Evolutionary conservation across 2,329 filamentous ascomycete species (phyloP), one percentile per base, ranked within the genome.

Genomic region (Aspergillus sp.): DNA sequence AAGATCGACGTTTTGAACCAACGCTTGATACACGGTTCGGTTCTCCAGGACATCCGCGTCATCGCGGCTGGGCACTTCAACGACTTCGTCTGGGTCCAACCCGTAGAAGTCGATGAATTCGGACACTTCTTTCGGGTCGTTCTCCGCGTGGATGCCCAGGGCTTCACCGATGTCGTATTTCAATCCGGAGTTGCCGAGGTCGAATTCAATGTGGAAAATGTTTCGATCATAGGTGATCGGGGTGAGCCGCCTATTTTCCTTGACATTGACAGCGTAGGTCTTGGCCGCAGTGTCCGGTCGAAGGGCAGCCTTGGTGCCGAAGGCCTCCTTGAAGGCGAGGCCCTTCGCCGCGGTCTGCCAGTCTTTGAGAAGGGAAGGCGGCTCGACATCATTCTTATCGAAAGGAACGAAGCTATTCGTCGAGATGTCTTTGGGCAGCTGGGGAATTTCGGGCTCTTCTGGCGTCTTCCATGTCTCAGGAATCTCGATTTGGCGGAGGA

Each of bases 201-300:
- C 91, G 52, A 98, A 98, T 64, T 98, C 91, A 42, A 98, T 96
- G 67, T 98, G 91, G 80, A 98, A 98, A 63, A 98, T 96, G 72
- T 98, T 95, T 49, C 91, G 86, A 61, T 96, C 88, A 57, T 98
- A 98, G 19, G 79, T 82, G 15, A 64, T 52, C 3, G 91, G 91
- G 0, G 91, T 98, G 34, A 98, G 74, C 43, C 91, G 79, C 41
- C 91, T 84, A 67, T 93, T 95, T 69, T 96, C 91, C 69, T 93
- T 86, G 61, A 98, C 88, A 34, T 78, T 81, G 33, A 95, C 82
- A 26, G 86, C 84, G 51, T 75, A 80, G 2, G 89, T 96, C 74
- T 89, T 86, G 53, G 85, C 78, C 7, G 81, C 67, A 34, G 93
- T 69, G 52, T 98, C 91, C 8, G 91, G 91, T 33, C 91, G 83